Conservation (phyloP, 1,139 yeast genomes). For the Petasospora rhodanensis region DNA sequence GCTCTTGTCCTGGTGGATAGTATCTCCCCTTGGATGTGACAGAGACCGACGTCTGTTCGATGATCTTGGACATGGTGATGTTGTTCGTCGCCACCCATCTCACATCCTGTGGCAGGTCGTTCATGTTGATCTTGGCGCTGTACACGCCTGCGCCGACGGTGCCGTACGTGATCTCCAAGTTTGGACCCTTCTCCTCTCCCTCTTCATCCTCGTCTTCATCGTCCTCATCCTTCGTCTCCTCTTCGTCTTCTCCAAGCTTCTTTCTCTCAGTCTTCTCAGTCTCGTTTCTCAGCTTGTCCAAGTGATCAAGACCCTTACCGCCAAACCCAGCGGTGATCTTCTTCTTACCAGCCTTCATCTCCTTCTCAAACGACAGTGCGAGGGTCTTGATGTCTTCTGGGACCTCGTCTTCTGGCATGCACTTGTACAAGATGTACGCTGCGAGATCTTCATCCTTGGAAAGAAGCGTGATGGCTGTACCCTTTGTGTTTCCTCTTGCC, state of each 20-base stretch:
- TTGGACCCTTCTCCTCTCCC: constrained; percentile 45
- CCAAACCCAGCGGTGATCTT: constrained; percentile 78
- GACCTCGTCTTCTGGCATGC: constrained; percentile 53
- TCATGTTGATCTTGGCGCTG: constrained; percentile 71
- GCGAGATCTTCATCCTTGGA: constrained; percentile 60
- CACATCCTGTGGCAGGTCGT: constrained; percentile 81
- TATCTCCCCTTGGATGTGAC: constrained; percentile 81
- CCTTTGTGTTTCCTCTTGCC: constrained; percentile 73
- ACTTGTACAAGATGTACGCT: constrained; percentile 65
- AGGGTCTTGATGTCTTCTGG: constrained; percentile 45
- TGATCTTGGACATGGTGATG: constrained; percentile 58
- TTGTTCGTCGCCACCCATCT: constrained; percentile 79
- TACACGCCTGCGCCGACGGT: constrained; percentile 55
- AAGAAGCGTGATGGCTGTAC: constrained; percentile 76
- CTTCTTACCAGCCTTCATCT: constrained; percentile 66
- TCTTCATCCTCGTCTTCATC: constrained; percentile 20
- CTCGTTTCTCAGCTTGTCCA: constrained; percentile 64
- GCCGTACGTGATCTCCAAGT: constrained; percentile 43
- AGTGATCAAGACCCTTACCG: constrained; percentile 84
- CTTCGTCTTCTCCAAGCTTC: constrained; percentile 32
- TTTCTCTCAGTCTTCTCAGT: constrained; percentile 48
- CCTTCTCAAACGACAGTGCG: constrained; percentile 53
- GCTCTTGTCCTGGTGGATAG: constrained; percentile 52
- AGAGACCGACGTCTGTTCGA: constrained; percentile 71
- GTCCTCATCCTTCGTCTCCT: constrained; percentile 21